phyloP scores from a whole-genome alignment of 2,329 filamentous ascomycete genomes.

The Alternaria solani region DNA sequence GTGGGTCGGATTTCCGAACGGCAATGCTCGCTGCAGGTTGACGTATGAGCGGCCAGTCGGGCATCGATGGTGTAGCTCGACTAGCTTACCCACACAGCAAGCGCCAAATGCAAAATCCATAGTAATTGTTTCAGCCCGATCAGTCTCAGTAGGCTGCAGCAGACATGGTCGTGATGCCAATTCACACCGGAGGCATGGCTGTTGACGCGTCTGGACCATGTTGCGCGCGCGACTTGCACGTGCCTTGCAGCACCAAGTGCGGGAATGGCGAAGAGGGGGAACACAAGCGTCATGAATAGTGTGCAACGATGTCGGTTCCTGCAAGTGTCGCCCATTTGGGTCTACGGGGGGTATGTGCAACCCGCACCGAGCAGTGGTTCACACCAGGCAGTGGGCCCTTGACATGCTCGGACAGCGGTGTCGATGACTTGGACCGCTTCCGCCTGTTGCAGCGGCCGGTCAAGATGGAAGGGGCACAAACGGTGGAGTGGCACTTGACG shows the following conservation, averaged over 20 bases:
- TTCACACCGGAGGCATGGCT: slow-evolving; percentile 13
- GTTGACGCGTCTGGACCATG: slow-evolving; percentile 8
- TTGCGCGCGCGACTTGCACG: slow-evolving; percentile 27
- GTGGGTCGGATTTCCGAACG: slow-evolving; percentile 11
- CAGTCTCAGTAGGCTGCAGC: slow-evolving; percentile 19
- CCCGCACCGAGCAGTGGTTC: slow-evolving; percentile 35
- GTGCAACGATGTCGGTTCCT: slow-evolving; percentile 35
- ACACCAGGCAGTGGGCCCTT: slow-evolving; percentile 28
- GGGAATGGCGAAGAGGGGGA: slow-evolving; percentile 26
- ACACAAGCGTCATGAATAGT: slow-evolving; percentile 29
- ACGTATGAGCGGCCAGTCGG: slow-evolving; percentile 33
- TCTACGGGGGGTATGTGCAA: slow-evolving; percentile 36
- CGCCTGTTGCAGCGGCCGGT: slow-evolving; percentile 7
- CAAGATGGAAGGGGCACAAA: slow-evolving; percentile 8
- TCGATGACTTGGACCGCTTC: slow-evolving; percentile 18
- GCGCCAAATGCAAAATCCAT: slow-evolving; percentile 20
- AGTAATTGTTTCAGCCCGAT: slow-evolving; percentile 31
- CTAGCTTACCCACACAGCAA: slow-evolving; percentile 25
- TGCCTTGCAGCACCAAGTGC: slow-evolving; percentile 33
- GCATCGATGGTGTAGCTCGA: slow-evolving; percentile 18
- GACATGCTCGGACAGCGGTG: slow-evolving; percentile 25
- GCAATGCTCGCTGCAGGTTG: slow-evolving; percentile 34
- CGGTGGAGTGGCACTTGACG: slow-evolving; percentile 10
- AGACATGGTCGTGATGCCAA: slow-evolving; percentile 7
- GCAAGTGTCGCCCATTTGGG: slow-evolving; percentile 43